phyloP scores from a whole-genome alignment of 768 basidiomycete species.

The Mycena galericulata region DNA sequence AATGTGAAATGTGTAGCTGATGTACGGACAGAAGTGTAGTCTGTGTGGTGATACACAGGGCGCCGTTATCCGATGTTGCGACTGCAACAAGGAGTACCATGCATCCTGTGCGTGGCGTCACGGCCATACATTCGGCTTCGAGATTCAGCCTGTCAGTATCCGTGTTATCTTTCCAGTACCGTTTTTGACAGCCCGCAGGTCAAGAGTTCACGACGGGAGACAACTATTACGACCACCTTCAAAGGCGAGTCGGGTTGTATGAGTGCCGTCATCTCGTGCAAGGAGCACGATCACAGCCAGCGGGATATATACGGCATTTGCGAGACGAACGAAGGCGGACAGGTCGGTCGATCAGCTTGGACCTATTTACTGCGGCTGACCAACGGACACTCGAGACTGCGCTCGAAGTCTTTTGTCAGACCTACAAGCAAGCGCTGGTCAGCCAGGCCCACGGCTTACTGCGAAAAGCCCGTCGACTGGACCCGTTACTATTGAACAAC shows the following conservation, averaged over 20 bases:
- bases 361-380: not conserved
- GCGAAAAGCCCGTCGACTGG: conserved; percentile 89
- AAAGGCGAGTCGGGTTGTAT: conserved; percentile 84
- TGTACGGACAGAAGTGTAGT: conserved; percentile 69
- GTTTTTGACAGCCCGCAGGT: conserved; percentile 58
- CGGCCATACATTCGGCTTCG: conserved; percentile 91
- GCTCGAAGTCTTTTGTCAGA: conserved; percentile 86
- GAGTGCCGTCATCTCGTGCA: conserved; percentile 82
- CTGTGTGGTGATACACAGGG: conserved; percentile 82
- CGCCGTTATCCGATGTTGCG: conserved; percentile 85
- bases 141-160: conserved; percentile 80
- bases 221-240: conserved; percentile 75
- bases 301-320: conserved; percentile 86
- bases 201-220: conserved; percentile 81
- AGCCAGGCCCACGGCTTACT: conserved; percentile 85
- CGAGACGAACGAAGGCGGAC: conserved; percentile 82
- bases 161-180: not conserved
- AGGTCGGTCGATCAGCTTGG: conserved; percentile 64
- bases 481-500: conserved; percentile 67
- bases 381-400: conserved; percentile 72
- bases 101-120: conserved; percentile 91
- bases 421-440: conserved; percentile 84
- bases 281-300: conserved; percentile 74
- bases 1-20: not conserved
- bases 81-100: conserved; percentile 87